A percentile compares a stretch with the other conserved stretches of the same genome.
These are phyloP conservation scores for Linnemannia hyalina DNA, from an alignment of 192 early-diverging fungal species.

Conservation along the genomic window DNA sequence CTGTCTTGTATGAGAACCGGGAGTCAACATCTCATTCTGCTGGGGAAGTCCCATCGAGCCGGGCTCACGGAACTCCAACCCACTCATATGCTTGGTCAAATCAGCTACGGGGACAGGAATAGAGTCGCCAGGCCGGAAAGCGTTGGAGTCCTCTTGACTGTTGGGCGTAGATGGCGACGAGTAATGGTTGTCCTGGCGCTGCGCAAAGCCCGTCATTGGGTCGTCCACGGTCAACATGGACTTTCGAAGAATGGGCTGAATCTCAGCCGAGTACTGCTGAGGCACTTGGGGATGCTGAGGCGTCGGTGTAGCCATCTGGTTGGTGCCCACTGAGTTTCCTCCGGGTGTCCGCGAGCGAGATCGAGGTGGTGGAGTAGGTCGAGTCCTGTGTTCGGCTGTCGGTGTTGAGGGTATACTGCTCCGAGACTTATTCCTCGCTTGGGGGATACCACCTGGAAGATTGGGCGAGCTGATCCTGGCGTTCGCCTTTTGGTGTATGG, in stretches of 20 bases:
- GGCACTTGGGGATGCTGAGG: slow-evolving; percentile 28
- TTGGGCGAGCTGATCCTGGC: slow-evolving; percentile 33
- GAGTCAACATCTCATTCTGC: slow-evolving; percentile 13
- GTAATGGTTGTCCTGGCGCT: slow-evolving; percentile 17
- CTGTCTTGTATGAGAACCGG: slow-evolving; percentile 21
- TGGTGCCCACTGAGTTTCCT: background rate
- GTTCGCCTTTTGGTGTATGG: slow-evolving; percentile 9
- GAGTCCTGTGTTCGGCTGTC: slow-evolving; percentile 12
- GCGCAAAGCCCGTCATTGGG: slow-evolving; percentile 21
- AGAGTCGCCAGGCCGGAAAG: background rate
- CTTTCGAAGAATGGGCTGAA: slow-evolving; percentile 26
- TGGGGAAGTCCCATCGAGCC: background rate
- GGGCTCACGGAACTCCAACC: slow-evolving; percentile 45
- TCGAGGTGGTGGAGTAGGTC: slow-evolving; percentile 25
- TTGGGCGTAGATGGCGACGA: slow-evolving; percentile 34
- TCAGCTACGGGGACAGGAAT: slow-evolving; percentile 47
- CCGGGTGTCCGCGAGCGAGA: slow-evolving; percentile 42
- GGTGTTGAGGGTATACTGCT: slow-evolving; percentile 33
- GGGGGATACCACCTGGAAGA: slow-evolving; percentile 23
- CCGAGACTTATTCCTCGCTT: slow-evolving; percentile 24
- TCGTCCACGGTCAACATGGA: slow-evolving; percentile 27
- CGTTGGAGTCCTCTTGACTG: slow-evolving; percentile 26
- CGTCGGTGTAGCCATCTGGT: background rate
- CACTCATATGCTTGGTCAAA: slow-evolving; percentile 51
- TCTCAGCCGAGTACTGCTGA: slow-evolving; percentile 41